Percentiles rank a stretch among this genome's conserved stretches.
These are phyloP conservation scores for Populus pruinosa DNA, from an alignment of 345 rosid species.

Conservation along the genomic window DNA sequence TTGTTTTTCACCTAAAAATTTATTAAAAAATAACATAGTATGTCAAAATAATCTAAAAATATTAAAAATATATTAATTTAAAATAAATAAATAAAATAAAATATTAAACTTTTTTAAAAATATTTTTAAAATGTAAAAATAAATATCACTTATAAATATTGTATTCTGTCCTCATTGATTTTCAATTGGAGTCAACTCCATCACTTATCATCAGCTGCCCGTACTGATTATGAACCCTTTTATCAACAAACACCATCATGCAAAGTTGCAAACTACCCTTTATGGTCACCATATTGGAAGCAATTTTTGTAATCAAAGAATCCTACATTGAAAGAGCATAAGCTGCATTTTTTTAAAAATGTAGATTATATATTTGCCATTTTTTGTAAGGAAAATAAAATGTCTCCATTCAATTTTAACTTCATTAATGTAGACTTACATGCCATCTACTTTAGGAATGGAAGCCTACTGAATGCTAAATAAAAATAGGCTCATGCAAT, in stretches of 20 bases:
- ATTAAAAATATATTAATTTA: no score
- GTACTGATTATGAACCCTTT: constrained; percentile 5
- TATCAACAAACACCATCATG: constrained; percentile 27
- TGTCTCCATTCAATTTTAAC: background rate
- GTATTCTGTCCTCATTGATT: background rate
- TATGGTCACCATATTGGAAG: constrained; percentile 35
- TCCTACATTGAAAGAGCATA: constrained; percentile 20
- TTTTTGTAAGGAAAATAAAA: background rate
- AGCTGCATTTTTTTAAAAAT: constrained; percentile 18
- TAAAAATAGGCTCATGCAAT: no score
- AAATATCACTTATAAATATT: no score
- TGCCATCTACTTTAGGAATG: no score
- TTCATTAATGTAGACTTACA: no score
- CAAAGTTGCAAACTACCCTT: constrained; percentile 14
- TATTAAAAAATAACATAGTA: no score
- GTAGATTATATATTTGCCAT: background rate
- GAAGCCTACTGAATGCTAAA: no score
- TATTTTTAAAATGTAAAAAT: no score
- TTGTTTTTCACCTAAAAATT: no score
- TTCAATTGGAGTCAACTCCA: constrained; percentile 33
- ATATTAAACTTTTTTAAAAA: no score
- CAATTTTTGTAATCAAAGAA: constrained; percentile 29
- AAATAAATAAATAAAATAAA: no score
- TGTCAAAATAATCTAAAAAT: no score
- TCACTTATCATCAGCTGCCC: background rate